Conservation (phyloP, 345 rosid species). For the Euphorbia peplus region DNA sequence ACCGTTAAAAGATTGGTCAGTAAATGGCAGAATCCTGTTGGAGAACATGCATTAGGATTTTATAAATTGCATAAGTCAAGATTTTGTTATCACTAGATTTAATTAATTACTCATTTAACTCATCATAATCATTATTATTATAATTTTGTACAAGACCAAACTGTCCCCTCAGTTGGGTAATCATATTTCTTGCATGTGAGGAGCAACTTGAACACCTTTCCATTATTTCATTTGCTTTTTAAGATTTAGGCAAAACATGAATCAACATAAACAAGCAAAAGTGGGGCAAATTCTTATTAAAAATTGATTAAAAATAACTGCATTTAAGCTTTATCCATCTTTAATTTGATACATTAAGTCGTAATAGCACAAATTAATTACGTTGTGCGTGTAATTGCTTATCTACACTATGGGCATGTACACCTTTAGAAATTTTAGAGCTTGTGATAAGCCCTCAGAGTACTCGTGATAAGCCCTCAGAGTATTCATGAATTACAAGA, state of each 20-base stretch:
- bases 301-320: neutral
- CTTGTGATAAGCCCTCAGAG: too few species aligned
- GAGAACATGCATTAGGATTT: neutral
- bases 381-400: too few species aligned
- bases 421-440: too few species aligned
- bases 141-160: neutral
- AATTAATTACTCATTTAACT: neutral
- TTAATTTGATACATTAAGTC: too few species aligned
- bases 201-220: neutral
- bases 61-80: neutral
- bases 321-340: too few species aligned
- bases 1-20: neutral
- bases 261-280: neutral
- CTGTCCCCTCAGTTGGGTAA: neutral
- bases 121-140: constrained; percentile 7
- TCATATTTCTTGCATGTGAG: constrained; percentile 13
- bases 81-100: neutral
- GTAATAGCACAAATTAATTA: too few species aligned
- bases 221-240: neutral
- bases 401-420: too few species aligned
- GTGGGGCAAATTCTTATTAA: neutral
- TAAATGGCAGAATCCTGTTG: neutral
- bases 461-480: too few species aligned
- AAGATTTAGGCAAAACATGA: neutral
- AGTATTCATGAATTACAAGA: too few species aligned